Percentiles rank a stretch among this genome's conserved stretches.
phyloP scores from a whole-genome alignment of 23 red algal species.

The Gracilariopsis chorda region DNA sequence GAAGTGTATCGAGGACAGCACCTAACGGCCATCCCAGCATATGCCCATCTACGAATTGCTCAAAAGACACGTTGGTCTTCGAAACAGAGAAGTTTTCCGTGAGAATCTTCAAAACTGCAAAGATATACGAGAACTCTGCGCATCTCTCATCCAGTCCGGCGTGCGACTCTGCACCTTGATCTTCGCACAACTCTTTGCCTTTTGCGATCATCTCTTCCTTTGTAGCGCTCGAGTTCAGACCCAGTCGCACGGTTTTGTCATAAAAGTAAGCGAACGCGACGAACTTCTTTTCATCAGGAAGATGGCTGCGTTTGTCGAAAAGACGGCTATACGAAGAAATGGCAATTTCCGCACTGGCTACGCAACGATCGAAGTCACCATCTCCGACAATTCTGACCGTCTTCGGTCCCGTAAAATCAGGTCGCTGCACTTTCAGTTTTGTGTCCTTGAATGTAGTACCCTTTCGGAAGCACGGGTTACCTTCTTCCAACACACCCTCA shows the following conservation, averaged over 20 bases:
- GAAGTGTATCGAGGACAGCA: slow-evolving; percentile 50
- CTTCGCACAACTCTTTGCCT: slow-evolving; percentile 49
- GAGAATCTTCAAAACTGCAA: slow-evolving; percentile 54
- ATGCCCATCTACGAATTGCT: slow-evolving; percentile 67
- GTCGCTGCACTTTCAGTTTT: slow-evolving; percentile 17
- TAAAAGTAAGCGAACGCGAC: slow-evolving; percentile 89
- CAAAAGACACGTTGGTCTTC: slow-evolving; percentile 8
- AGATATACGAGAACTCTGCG: slow-evolving; percentile 64
- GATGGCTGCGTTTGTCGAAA: slow-evolving; percentile 15
- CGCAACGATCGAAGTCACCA: slow-evolving; percentile 68
- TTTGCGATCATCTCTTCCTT: slow-evolving; percentile 49
- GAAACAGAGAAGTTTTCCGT: slow-evolving; percentile 36
- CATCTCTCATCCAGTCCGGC: slow-evolving; percentile 44
- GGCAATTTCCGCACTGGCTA: slow-evolving; percentile 58
- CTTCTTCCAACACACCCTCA: slow-evolving; percentile 50
- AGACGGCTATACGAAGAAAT: slow-evolving; percentile 25
- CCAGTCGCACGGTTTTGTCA: slow-evolving; percentile 58
- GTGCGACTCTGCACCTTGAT: background rate
- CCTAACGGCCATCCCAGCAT: slow-evolving; percentile 81
- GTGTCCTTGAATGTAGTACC: background rate
- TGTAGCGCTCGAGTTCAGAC: slow-evolving; percentile 30
- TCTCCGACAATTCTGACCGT: slow-evolving; percentile 60
- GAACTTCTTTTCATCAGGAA: slow-evolving; percentile 15
- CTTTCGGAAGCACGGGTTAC: slow-evolving; percentile 75
- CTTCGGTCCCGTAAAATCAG: background rate